Conservation (phyloP, 225 moss, liverwort and hornwort genomes). For the Lunularia cruciata region DNA sequence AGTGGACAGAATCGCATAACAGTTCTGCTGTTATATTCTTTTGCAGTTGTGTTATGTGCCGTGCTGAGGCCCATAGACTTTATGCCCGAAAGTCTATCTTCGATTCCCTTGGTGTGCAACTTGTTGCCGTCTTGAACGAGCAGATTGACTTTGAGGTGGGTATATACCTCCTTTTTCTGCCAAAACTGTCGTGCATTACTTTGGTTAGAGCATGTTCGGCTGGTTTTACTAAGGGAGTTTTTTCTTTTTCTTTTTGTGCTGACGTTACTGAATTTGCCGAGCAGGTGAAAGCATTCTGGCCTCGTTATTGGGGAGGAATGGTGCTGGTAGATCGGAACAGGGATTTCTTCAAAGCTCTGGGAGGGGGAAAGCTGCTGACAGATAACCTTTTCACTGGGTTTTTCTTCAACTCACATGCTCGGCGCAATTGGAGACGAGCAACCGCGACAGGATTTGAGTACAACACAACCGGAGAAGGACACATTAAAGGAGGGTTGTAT, state of each 20-base stretch:
- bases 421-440: constrained; percentile 69
- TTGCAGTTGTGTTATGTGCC: constrained; percentile 88
- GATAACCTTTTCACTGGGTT: constrained; percentile 60
- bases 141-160: constrained; percentile 74
- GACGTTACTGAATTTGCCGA: background rate
- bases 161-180: background rate
- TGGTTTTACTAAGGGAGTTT: background rate
- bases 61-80: constrained; percentile 83
- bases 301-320: constrained; percentile 84
- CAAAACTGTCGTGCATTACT: background rate
- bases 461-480: constrained; percentile 57
- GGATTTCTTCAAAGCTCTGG: constrained; percentile 73
- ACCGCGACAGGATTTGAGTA: constrained; percentile 47
- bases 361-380: constrained; percentile 56
- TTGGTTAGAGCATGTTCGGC: background rate
- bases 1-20: background rate
- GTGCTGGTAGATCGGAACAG: constrained; percentile 66
- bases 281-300: constrained; percentile 75
- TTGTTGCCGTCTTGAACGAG: constrained; percentile 77
- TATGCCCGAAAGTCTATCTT: constrained; percentile 82
- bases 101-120: constrained; percentile 72
- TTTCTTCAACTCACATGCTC: constrained; percentile 47
- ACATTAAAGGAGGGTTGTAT: constrained; percentile 79
- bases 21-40: background rate
- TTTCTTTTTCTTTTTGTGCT: background rate